Conservation (phyloP, 2,329 filamentous ascomycete species). For the Stachybotrys chlorohalonatus region DNA sequence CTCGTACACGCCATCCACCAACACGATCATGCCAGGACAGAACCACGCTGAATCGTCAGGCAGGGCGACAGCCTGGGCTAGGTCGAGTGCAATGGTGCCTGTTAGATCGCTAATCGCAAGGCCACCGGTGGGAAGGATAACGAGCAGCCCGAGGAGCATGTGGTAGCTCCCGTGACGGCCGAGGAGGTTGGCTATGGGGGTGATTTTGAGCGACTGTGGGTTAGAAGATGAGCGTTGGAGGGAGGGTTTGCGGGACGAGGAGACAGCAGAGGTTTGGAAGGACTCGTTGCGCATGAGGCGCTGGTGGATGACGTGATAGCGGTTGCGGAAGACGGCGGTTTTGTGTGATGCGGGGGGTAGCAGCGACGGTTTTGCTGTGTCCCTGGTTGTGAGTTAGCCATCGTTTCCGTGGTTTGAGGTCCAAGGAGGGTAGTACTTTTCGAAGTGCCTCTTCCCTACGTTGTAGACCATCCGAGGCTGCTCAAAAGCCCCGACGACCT, state of each 20-base stretch:
- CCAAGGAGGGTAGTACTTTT: slow-evolving; percentile 42
- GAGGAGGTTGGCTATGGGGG: slow-evolving; percentile 66
- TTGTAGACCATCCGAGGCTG: slow-evolving; percentile 77
- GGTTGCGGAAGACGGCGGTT: slow-evolving; percentile 76
- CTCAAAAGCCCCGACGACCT: slow-evolving; percentile 73
- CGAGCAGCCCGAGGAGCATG: slow-evolving; percentile 77
- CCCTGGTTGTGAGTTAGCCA: slow-evolving; percentile 29
- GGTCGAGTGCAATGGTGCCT: slow-evolving; percentile 76
- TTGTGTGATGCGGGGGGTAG: slow-evolving; percentile 74
- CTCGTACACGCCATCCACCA: slow-evolving; percentile 93
- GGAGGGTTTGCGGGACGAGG: slow-evolving; percentile 44
- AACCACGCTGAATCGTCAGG: slow-evolving; percentile 88
- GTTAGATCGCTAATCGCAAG: slow-evolving; percentile 80
- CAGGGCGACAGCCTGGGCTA: slow-evolving; percentile 71
- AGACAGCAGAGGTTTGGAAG: slow-evolving; percentile 76
- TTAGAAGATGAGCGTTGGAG: slow-evolving; percentile 51
- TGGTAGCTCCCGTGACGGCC: slow-evolving; percentile 79
- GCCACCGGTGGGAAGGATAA: slow-evolving; percentile 69
- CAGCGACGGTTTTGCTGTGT: slow-evolving; percentile 55
- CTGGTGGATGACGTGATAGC: slow-evolving; percentile 88
- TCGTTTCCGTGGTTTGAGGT: neutral
- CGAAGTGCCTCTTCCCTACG: slow-evolving; percentile 79
- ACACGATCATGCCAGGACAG: slow-evolving; percentile 87
- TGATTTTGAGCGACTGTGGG: slow-evolving; percentile 74
- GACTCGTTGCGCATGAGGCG: slow-evolving; percentile 85